phyloP scores from a whole-genome alignment of 306 rosid genomes.

The Citrullus mucosospermus region DNA sequence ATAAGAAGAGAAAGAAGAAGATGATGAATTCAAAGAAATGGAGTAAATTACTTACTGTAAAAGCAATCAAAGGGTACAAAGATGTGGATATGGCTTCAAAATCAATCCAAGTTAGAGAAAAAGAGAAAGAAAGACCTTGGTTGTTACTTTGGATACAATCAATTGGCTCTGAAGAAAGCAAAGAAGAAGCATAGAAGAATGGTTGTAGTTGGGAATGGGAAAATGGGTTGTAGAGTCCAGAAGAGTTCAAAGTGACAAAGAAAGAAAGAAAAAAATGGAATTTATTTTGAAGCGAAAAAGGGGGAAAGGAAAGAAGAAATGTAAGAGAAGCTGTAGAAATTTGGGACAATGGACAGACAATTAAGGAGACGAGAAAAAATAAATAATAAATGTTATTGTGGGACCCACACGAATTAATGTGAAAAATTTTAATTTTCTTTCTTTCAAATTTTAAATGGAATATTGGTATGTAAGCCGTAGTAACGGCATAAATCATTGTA shows the following conservation, averaged over 20 bases:
- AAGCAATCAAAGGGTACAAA: slow-evolving; percentile 45
- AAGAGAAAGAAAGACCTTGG: slow-evolving; percentile 8
- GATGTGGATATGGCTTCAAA: slow-evolving; percentile 30
- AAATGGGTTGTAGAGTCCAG: slow-evolving; percentile 2
- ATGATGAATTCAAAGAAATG: neutral
- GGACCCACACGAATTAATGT: neutral
- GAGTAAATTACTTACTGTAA: slow-evolving; percentile 44
- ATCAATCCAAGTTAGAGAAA: slow-evolving; percentile 16
- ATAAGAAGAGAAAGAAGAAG: neutral
- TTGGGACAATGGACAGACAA: neutral
- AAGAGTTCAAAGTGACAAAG: slow-evolving; percentile 3
- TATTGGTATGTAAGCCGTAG: neutral
- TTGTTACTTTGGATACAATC: neutral
- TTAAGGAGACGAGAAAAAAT: neutral
- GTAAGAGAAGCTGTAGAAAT: neutral
- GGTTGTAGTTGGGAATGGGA: neutral
- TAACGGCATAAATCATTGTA: neutral
- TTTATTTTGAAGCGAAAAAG: neutral
- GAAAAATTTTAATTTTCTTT: neutral
- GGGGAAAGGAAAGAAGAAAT: neutral
- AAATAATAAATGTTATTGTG: neutral
- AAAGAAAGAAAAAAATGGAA: neutral
- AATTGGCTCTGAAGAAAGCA: neutral
- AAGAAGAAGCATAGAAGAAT: neutral
- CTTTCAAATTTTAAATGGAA: neutral